Conservation (phyloP, 352 stramenopile genomes). For the Phytophthora constricta region DNA sequence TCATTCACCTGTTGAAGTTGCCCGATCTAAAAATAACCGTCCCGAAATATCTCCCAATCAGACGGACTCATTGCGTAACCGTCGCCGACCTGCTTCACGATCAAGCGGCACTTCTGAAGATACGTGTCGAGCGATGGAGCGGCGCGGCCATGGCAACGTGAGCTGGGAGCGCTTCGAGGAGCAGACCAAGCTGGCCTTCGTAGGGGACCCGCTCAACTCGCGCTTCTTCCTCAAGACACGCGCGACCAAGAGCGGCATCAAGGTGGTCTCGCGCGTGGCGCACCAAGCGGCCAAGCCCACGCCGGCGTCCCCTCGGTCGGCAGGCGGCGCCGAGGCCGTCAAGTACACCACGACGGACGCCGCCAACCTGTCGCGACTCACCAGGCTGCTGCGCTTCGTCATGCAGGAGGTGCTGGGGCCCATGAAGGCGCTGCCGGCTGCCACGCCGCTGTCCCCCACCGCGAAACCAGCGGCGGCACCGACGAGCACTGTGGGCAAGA, state of each 20-base stretch:
- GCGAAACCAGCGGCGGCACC: neutral
- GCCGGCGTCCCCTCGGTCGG: constrained; percentile 13
- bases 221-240: constrained; percentile 73
- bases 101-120: neutral
- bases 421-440: constrained; percentile 42
- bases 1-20: no score
- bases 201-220: constrained; percentile 54
- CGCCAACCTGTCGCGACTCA: constrained; percentile 48
- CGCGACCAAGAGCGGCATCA: constrained; percentile 34
- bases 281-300: constrained; percentile 33
- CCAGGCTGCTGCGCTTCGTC: constrained; percentile 62
- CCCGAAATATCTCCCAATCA: neutral
- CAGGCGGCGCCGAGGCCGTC: constrained; percentile 23
- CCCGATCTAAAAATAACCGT: constrained; percentile 26
- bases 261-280: constrained; percentile 59
- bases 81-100: no score
- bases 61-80: no score
- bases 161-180: constrained; percentile 78
- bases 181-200: constrained; percentile 68
- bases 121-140: constrained; percentile 5
- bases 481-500: constrained; percentile 19
- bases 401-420: constrained; percentile 74
- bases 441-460: constrained; percentile 3
- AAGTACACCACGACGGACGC: constrained; percentile 40
- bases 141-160: constrained; percentile 29